Base-by-base conservation (phyloP, 768 basidiomycete species). In the Daedaleopsis sinensis region DNA sequence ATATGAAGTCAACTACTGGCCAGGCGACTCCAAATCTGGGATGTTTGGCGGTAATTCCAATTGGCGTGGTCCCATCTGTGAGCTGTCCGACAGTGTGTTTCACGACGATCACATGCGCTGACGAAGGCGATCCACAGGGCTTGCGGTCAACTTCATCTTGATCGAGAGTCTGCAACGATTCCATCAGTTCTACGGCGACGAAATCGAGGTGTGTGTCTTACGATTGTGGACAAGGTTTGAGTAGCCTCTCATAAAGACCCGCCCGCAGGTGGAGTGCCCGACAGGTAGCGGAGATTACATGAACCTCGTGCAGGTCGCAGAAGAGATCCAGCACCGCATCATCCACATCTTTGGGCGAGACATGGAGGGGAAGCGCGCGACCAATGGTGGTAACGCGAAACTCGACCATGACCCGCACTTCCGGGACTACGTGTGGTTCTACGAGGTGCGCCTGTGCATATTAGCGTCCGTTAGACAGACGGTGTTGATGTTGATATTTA, bases 31-130 rank as follows among this genome's bases (percentile, higher is more conserved):
- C 2, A 86, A 84, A 67, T 95, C 93, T 12, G 96, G 95, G 50
- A 99, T 99, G 96, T 96, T 97, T 74, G 94, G 95, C 55, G 94
- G 93, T n/a, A 96, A 95, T 71, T 95, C 93, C n/a, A 96, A 95
- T 66, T 96, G 94, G 94, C 80, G 94, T 72, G 94, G 94, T n/a
- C 90, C 91, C 4, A 90, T 92, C 59, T 93, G 90, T 91, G 66
- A 76, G 85, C 63, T 10, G 1, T 32, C 5, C 27, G 13, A 46
- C n/a, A 38, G 27, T 18, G 13, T n/a, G 5, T 46, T 23, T 60
- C 21, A 16, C 15, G 3, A 11, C 38, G 42, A 35, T 5, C n/a
- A 13, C 16, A 43, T n/a, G 23, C 32, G 23, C 24, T 39, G 24
- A n/a, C 32, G 35, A 39, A 56, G 48, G 35, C 39, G 3, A 57